phyloP scores from a whole-genome alignment of 345 rosid species.

The Arabis hirsuta region DNA sequence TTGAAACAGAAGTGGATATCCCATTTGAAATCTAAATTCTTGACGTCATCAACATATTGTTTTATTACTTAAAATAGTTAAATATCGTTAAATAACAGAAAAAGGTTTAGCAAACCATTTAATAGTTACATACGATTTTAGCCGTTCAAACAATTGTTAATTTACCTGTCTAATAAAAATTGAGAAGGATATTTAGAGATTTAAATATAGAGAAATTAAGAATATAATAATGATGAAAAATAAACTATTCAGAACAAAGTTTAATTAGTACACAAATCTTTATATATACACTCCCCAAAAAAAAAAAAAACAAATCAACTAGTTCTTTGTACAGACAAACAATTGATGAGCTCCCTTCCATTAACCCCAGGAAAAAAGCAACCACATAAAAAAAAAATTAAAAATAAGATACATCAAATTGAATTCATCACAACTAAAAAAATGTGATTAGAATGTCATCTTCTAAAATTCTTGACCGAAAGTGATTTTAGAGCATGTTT shows the following conservation, averaged over 20 bases:
- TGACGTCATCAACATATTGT: not conserved
- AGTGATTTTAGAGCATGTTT: no score
- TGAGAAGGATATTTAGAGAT: not conserved
- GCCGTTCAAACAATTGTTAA: not conserved
- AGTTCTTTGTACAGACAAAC: constrained; percentile 42
- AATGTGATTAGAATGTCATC: constrained; percentile 32
- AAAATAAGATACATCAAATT: constrained; percentile 26
- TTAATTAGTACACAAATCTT: constrained; percentile 32
- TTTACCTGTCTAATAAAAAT: no score
- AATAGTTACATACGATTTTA: not conserved
- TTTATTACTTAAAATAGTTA: constrained; percentile 1
- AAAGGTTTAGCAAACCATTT: not conserved
- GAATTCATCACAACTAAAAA: constrained; percentile 33
- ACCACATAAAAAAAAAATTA: not conserved
- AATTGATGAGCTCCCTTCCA: constrained; percentile 21
- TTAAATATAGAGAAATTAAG: not conserved
- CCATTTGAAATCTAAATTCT: not conserved
- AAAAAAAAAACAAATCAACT: constrained; percentile 15
- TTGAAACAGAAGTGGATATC: not conserved
- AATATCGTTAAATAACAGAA: not conserved
- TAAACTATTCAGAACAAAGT: constrained; percentile 8
- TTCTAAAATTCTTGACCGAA: constrained; percentile 20
- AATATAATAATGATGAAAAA: not conserved
- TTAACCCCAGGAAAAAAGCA: constrained; percentile 5
- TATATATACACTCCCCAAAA: constrained; percentile 19